Percentiles rank a stretch among this genome's conserved stretches.
Evolutionary conservation across 2,329 filamentous ascomycete species (phyloP).

Genomic region (Podosphaera fusca): DNA sequence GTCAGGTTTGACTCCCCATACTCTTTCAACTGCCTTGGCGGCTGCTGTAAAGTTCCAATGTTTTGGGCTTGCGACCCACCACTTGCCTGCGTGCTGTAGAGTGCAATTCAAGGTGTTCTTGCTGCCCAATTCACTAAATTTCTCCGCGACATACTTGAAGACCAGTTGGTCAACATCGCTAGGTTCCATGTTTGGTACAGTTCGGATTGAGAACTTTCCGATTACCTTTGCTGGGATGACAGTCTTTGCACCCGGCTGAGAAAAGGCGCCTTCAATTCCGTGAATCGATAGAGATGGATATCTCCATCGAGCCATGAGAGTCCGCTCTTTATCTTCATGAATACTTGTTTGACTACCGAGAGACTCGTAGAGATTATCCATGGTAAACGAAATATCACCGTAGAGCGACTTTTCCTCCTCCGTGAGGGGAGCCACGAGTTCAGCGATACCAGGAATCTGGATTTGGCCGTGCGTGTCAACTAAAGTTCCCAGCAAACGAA

Average conservation of each 20-base stretch:
- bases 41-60: slow-evolving; percentile 98
- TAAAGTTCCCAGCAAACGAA: slow-evolving; percentile 57
- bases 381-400: slow-evolving; percentile 74
- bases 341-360: slow-evolving; percentile 77
- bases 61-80: slow-evolving; percentile 94
- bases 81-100: slow-evolving; percentile 80
- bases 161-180: slow-evolving; percentile 71
- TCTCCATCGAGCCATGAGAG: slow-evolving; percentile 89
- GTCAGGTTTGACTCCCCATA: slow-evolving; percentile 84
- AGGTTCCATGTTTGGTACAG: slow-evolving; percentile 92
- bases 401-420: slow-evolving; percentile 77
- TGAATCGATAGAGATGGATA: slow-evolving; percentile 86
- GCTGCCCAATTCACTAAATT: slow-evolving; percentile 66
- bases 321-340: slow-evolving; percentile 68
- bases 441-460: slow-evolving; percentile 75
- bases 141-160: slow-evolving; percentile 58
- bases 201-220: slow-evolving; percentile 96
- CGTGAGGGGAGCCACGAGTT: slow-evolving; percentile 76
- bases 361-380: slow-evolving; percentile 84
- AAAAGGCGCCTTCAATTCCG: slow-evolving; percentile 88
- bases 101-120: slow-evolving; percentile 77
- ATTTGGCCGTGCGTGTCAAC: slow-evolving; percentile 87
- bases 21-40: slow-evolving; percentile 83
- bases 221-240: slow-evolving; percentile 95
- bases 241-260: slow-evolving; percentile 81